Base-by-base conservation (phyloP, 1,284 basidiomycete genomes). In the Trametes hirsuta region DNA sequence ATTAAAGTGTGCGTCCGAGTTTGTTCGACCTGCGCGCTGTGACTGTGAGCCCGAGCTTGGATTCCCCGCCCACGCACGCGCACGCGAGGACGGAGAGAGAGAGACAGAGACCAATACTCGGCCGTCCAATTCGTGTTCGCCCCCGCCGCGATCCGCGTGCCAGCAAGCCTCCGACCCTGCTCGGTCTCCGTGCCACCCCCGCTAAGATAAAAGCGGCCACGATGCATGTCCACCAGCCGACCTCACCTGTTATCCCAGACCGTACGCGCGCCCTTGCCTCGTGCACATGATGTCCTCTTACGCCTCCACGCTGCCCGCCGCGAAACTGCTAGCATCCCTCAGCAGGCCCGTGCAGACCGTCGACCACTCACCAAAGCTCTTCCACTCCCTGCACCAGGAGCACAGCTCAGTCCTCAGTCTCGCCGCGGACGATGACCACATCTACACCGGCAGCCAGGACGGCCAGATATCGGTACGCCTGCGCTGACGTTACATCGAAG, bases 401-500 rank as follows among this genome's bases (percentile, higher is more conserved):
- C 79, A 81, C 47, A 86, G 80, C 67, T 92, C 90, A 11, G 87
- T 95, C 1, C 79, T 95, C 40, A 87, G 90, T 71, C 76, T 96
- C 6, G 89, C 88, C 18, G 86, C 90, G 1, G 88, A 90, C 69
- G 82, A 84, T 4, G 72, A 79, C 5, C 83, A 91, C 69, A 91
- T 97, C 54, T 97, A 91, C 71, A 91, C 89, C 45, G 94, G 94
- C 1, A 92, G 87, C 66, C 94, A 96, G 71, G 86, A 84, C 55
- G 80, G 85, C 58, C 85, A 91, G 68, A 94, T 87, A 58, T 87
- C 86, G 53, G 92, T 93, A 67, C 71, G 42, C 8, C 34, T 11
- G 30, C 8, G 14, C 8, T 42, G 14, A 18, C 21, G 14, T 44
- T n/a, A n/a, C 14, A 15, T 9, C 24, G 34, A 5, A 24, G 22